These are phyloP conservation scores for Venturia oleaginea DNA, from an alignment of 2,329 filamentous ascomycete species.

Conservation along the genomic window DNA sequence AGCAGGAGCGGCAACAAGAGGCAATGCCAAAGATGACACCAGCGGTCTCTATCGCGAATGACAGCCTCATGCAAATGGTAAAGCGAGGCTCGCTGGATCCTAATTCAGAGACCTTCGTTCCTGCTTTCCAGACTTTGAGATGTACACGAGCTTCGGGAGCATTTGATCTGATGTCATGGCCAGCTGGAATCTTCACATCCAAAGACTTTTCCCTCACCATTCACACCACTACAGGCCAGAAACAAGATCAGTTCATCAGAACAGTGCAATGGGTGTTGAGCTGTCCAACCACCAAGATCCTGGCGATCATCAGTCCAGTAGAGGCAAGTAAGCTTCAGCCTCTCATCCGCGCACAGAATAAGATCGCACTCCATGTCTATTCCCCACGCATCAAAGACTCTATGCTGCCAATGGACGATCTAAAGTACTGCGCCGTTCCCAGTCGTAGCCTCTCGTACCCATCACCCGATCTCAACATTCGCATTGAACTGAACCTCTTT, in stretches of 20 bases:
- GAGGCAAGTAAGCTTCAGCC: conserved; percentile 49
- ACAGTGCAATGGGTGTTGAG: conserved; percentile 48
- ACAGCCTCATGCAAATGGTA: conserved; percentile 34
- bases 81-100: conserved; percentile 23
- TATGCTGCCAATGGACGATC: conserved; percentile 33
- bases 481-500: conserved; percentile 53
- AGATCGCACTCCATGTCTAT: conserved; percentile 44
- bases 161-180: too few relatives aligned
- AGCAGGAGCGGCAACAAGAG: not conserved
- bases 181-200: conserved; percentile 36
- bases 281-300: conserved; percentile 14
- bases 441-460: conserved; percentile 11
- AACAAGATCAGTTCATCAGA: conserved; percentile 41
- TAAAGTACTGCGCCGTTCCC: conserved; percentile 38
- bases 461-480: not conserved
- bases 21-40: conserved; percentile 25
- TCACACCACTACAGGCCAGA: conserved; percentile 10
- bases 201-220: conserved; percentile 44
- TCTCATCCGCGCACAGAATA: conserved; percentile 26
- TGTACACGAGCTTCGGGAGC: too few relatives aligned
- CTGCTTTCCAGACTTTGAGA: too few relatives aligned
- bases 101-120: conserved; percentile 27
- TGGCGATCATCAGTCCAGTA: conserved; percentile 50
- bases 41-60: conserved; percentile 38
- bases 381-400: conserved; percentile 35